phyloP scores from a whole-genome alignment of 2,329 filamentous ascomycete genomes.

The Pseudocercospora pini-densiflorae region DNA sequence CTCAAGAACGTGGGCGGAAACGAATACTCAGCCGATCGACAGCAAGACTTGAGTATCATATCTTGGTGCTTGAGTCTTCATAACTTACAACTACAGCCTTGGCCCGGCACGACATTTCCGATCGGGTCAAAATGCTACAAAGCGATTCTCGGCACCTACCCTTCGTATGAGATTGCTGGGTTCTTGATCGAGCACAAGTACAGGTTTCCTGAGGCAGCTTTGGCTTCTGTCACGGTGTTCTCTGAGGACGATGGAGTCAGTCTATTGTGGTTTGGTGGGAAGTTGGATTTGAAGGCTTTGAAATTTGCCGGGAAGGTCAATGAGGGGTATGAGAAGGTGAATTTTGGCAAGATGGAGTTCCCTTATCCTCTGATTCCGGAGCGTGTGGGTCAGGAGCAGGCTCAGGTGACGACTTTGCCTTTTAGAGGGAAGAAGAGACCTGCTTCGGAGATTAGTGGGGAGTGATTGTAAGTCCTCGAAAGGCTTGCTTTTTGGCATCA shows the following conservation, averaged over 20 bases:
- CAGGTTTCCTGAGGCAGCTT: background rate
- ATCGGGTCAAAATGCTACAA: background rate
- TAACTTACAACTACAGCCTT: background rate
- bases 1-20: background rate
- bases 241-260: background rate
- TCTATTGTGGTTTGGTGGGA: background rate
- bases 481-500: background rate
- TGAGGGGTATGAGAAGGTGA: background rate
- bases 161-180: background rate
- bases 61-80: background rate
- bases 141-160: background rate
- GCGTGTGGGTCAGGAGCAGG: background rate
- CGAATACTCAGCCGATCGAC: background rate
- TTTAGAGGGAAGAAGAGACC: background rate
- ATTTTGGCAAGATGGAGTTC: background rate
- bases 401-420: background rate
- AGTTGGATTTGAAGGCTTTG: background rate
- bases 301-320: background rate
- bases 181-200: background rate
- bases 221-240: background rate
- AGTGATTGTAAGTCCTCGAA: background rate
- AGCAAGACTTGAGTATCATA: background rate
- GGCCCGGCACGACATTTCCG: background rate
- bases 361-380: background rate
- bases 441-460: background rate